Base-by-base conservation (phyloP, 306 rosid genomes). In the Hippophae tibetana region DNA sequence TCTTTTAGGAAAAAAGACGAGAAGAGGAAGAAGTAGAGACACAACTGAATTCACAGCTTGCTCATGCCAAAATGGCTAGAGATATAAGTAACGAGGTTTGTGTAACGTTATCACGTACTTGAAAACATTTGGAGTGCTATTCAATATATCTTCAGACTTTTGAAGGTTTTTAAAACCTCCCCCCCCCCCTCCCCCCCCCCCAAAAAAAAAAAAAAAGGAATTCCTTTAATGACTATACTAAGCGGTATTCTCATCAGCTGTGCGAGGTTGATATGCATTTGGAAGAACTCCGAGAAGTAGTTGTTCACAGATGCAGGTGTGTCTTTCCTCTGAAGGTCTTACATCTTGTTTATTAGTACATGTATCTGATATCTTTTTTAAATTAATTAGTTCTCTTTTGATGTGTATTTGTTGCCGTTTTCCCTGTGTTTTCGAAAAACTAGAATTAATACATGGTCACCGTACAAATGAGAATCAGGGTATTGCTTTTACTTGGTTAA, bases 21-120 rank as follows among this genome's bases (percentile, higher is more conserved):
- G 84, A 87, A 63, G 89, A 70, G 59, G 95, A 87, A 79, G 89
- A 85, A 80, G 87, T 84, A 66, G 92, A 90, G 74, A 87, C 85
- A 40, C 79, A 70, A 60, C 53, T 79, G 66, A 74, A 81, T 26
- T 76, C 84, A 89, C 85, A 85, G 61, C 82, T 81, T 74, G 94
- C 94, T 56, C 84, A 74, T 72, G 92, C 87, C 73, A 90, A 74
- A 74, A 77, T 85, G 84, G 80, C 90, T 52, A 81, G 89, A 70
- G 95, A 90, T 68, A 62, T 83, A 41, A 85, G 82, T 70, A 79
- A 82, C 5, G 94, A 90, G 86, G 97, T 90, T 61, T 9, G 62
- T 38, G 25, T 45, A 64, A 63, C 48, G 26, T 76, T 42, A 60
- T 46, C 47, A 69, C 56, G 11, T 69, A 58, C 56, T 45, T 41